A percentile compares a stretch with the other conserved stretches of the same genome.
Conservation (phyloP, 129 eudicot species). For the Arctium minus region DNA sequence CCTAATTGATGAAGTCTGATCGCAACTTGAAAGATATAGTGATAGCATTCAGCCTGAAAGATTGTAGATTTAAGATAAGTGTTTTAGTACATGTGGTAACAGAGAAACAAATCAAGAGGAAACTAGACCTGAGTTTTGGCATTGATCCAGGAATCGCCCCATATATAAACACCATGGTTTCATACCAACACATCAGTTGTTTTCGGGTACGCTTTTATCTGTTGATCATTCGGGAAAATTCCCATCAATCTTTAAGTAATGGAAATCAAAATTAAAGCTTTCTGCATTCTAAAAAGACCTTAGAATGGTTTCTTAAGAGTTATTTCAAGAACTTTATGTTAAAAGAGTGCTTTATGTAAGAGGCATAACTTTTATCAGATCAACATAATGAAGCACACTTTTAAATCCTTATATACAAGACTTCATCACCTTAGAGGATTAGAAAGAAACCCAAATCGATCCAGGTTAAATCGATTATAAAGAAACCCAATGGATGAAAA, state of each 20-base stretch:
- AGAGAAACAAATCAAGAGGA: neutral
- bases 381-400: too few relatives aligned
- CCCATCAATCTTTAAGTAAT: neutral
- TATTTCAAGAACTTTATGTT: neutral
- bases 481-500: too few relatives aligned
- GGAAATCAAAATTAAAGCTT: slow-evolving; percentile 3
- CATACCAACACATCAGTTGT: slow-evolving; percentile 96
- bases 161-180: slow-evolving; percentile 88
- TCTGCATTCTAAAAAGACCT: neutral
- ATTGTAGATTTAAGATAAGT: neutral
- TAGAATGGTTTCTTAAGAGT: neutral
- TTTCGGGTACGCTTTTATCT: slow-evolving; percentile 97
- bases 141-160: slow-evolving; percentile 98
- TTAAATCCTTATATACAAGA: too few relatives aligned
- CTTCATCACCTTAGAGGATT: too few relatives aligned
- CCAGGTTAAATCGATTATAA: too few relatives aligned
- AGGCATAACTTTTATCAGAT: neutral
- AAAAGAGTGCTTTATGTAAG: neutral
- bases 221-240: slow-evolving; percentile 13
- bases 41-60: slow-evolving; percentile 93
- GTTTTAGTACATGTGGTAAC: neutral
- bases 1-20: slow-evolving; percentile 91
- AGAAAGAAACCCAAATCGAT: too few relatives aligned
- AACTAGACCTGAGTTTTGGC: slow-evolving; percentile 88
- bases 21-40: slow-evolving; percentile 95